Evolutionary conservation across 2,329 filamentous ascomycete species (phyloP).

Genomic region (Colletotrichum tamarilloi): DNA sequence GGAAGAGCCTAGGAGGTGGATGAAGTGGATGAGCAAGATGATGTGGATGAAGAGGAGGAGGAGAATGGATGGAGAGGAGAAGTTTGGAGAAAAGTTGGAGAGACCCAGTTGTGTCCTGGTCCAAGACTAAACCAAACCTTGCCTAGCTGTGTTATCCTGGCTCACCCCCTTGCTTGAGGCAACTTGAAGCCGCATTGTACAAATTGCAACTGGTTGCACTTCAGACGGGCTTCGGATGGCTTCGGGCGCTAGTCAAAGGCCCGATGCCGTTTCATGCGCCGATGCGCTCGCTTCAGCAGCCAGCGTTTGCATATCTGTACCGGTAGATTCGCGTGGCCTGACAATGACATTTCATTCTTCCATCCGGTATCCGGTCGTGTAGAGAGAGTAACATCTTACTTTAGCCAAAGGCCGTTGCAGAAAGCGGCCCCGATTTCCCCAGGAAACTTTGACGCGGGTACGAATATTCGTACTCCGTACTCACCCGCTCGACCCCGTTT

Average conservation of each 20-base stretch:
- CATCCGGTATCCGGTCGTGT: background rate
- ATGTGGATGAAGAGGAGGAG: background rate
- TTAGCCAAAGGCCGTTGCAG: too few species aligned
- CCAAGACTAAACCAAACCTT: background rate
- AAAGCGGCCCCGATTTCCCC: background rate
- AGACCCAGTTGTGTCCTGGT: background rate
- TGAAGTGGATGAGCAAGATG: background rate
- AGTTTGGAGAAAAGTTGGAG: background rate
- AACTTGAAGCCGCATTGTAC: background rate
- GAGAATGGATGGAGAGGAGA: background rate
- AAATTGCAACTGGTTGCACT: background rate
- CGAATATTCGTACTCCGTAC: background rate
- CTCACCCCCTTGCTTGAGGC: background rate
- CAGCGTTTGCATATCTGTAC: background rate
- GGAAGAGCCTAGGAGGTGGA: background rate
- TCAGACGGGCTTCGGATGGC: background rate
- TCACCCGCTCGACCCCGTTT: background rate
- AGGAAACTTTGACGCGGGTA: background rate
- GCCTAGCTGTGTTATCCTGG: background rate
- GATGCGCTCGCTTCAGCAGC: background rate
- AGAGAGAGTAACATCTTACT: too few species aligned
- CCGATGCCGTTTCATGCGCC: background rate
- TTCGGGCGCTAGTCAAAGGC: background rate
- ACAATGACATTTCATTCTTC: background rate
- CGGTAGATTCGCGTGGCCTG: background rate